A percentile compares a stretch with the other conserved stretches of the same genome.
Conservation (phyloP, 345 rosid species). For the Noccaea bulbosa region DNA sequence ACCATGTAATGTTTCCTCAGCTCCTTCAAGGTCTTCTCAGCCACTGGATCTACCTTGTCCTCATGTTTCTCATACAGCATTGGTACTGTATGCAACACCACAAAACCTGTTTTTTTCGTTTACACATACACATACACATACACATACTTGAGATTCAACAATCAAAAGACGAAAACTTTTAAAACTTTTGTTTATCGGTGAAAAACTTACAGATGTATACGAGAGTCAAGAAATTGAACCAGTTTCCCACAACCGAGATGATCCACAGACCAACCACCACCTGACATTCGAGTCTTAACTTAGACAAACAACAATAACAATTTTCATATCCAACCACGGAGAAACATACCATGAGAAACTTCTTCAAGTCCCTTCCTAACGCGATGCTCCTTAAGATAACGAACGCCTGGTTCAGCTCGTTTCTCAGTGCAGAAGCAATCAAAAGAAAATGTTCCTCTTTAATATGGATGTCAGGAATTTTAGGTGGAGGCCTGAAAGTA, state of each 20-base stretch:
- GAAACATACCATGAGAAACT: constrained; percentile 61
- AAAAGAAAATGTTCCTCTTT: constrained; percentile 66
- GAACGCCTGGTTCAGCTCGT: constrained; percentile 61
- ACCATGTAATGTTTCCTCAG: constrained; percentile 70
- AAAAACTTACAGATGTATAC: constrained; percentile 54
- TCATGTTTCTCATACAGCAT: constrained; percentile 88
- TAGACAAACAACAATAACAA: not conserved
- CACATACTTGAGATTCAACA: not conserved
- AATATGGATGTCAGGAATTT: constrained; percentile 67
- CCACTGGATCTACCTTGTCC: constrained; percentile 75
- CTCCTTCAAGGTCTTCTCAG: constrained; percentile 68
- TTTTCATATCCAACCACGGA: not conserved
- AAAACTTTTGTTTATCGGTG: not conserved
- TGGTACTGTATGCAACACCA: constrained; percentile 70
- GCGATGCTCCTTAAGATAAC: constrained; percentile 59
- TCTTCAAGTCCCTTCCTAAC: constrained; percentile 71
- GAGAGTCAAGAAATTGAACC: constrained; percentile 84
- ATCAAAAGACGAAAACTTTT: not conserved
- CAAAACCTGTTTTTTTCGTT: constrained; percentile 46
- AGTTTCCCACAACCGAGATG: constrained; percentile 68
- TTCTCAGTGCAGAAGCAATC: constrained; percentile 61
- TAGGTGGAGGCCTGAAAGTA: constrained; percentile 55
- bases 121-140: not conserved
- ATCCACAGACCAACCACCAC: constrained; percentile 69
- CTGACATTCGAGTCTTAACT: constrained; percentile 40